Conservation (phyloP, 352 stramenopile species). For the Vaucheria bursata region DNA sequence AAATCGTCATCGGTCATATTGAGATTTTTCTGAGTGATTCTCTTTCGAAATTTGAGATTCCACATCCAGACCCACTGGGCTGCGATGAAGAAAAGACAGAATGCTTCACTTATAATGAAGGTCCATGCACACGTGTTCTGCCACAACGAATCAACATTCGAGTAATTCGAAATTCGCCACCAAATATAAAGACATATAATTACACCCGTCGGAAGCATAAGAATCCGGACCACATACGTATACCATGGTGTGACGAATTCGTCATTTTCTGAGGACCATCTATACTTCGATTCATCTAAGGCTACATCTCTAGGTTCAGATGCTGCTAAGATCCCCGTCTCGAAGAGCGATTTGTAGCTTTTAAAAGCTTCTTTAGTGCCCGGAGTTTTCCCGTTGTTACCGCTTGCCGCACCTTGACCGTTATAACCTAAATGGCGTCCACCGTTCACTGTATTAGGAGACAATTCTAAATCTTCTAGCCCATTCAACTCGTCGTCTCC, state of each 20-base stretch:
- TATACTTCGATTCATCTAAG: background rate
- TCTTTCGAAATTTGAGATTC: background rate
- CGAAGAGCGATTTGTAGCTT: too few species aligned
- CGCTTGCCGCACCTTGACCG: too few species aligned
- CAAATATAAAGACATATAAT: slow-evolving; percentile 20
- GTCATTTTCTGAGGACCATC: background rate
- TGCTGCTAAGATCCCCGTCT: too few species aligned
- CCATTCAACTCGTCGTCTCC: too few species aligned
- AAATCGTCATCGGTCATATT: slow-evolving; percentile 4
- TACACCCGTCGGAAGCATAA: background rate
- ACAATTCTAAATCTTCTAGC: too few species aligned
- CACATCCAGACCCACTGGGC: slow-evolving; percentile 9
- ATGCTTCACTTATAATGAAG: background rate
- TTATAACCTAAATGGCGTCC: too few species aligned
- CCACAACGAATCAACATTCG: background rate
- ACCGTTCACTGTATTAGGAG: too few species aligned
- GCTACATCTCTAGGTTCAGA: too few species aligned
- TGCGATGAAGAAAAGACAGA: background rate
- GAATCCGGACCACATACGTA: background rate
- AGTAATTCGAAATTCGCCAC: background rate
- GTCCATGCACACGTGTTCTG: background rate
- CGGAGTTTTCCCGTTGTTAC: too few species aligned
- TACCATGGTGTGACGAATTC: slow-evolving; percentile 5
- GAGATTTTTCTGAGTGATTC: slow-evolving; percentile 4
- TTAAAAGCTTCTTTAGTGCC: too few species aligned